Conservation (phyloP, 495 filamentous ascomycete species). For the Penicillium daleae region DNA sequence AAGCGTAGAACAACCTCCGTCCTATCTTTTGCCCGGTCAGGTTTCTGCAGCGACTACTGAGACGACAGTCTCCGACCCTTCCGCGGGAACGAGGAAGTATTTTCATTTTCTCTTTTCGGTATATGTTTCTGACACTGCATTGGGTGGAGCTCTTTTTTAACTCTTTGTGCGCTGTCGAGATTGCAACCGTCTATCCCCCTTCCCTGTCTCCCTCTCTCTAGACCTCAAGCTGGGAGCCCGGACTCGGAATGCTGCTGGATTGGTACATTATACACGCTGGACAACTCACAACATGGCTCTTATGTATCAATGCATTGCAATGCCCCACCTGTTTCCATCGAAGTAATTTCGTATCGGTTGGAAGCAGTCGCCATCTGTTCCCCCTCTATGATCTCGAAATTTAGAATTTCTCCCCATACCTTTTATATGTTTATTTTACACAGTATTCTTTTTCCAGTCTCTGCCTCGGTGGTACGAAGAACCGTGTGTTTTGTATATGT, state of each 20-base stretch:
- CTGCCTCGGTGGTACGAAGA: slow-evolving; percentile 22
- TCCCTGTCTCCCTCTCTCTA: slow-evolving; percentile 3
- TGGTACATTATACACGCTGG: slow-evolving; percentile 21
- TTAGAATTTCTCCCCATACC: neutral
- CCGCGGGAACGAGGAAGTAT: slow-evolving; percentile 1
- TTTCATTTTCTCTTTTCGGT: neutral
- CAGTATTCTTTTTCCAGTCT: slow-evolving; percentile 10
- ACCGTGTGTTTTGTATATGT: slow-evolving; percentile 21
- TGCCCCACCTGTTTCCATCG: slow-evolving; percentile 31
- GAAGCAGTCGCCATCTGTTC: slow-evolving; percentile 2
- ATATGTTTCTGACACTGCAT: neutral
- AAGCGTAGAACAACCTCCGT: neutral
- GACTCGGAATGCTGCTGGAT: slow-evolving; percentile 4
- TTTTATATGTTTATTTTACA: slow-evolving; percentile 25
- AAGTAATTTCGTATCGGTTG: slow-evolving; percentile 23
- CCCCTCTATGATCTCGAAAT: slow-evolving; percentile 5
- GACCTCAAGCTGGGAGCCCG: neutral
- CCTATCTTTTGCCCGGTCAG: slow-evolving; percentile 21
- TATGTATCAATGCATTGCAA: slow-evolving; percentile 19
- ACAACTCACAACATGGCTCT: slow-evolving; percentile 24
- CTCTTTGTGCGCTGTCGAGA: slow-evolving; percentile 26
- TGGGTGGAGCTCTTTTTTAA: neutral
- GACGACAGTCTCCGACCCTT: slow-evolving; percentile 20
- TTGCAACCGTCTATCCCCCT: slow-evolving; percentile 23
- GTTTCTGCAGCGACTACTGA: slow-evolving; percentile 23